Evolutionary conservation across 139 green algal genomes (phyloP), one percentile per base, ranked within the genome.

Genomic region (Closterium sp.): DNA sequence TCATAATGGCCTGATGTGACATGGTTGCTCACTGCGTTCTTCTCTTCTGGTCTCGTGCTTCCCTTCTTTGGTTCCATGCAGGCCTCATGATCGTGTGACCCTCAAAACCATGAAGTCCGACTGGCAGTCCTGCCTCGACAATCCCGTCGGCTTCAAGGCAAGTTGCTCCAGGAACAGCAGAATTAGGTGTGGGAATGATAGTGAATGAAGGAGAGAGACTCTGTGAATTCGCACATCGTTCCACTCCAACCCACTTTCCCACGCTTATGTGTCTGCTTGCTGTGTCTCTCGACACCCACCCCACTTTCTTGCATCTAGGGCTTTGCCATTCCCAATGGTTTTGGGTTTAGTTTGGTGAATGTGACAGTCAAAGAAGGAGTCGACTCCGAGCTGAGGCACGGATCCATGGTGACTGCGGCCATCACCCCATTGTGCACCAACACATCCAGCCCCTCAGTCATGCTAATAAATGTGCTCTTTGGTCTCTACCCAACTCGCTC

Each of bases 401-500:
- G 84, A n/a, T 55, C 25, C 7, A 33, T 93, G 34, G 91, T 93
- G 55, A 93, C 92, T 16, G 91, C 91, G 25, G 91, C 91, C 87
- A 93, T 93, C 84, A 93, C 89, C 83, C 76, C 30, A n/a, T n/a
- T n/a, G 36, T 94, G 92, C 90, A 94, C 92, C 91, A 94, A 94
- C 92, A 94, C 92, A 30, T 94, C 90, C 83, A 94, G 94, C 90
- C 92, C 92, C 7, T 76, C 23, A 9, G 91, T 94, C 87, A 93
- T 94, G 91, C 16, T 94, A n/a, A n/a, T n/a, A n/a, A n/a, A n/a
- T 55, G 36, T 55, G 36, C 36, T 55, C 6, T 55, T 55, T 55
- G 4, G 36, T 55, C 36, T 55, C 36, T 12, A 55, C 6, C 36
- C 36, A 55, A 55, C 36, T 12, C 36, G 4, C 36, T 55, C 36